Percentiles rank a stretch among this genome's conserved stretches.
phyloP scores from a whole-genome alignment of 2,329 filamentous ascomycete species.

The Aspergillus carbonarius region DNA sequence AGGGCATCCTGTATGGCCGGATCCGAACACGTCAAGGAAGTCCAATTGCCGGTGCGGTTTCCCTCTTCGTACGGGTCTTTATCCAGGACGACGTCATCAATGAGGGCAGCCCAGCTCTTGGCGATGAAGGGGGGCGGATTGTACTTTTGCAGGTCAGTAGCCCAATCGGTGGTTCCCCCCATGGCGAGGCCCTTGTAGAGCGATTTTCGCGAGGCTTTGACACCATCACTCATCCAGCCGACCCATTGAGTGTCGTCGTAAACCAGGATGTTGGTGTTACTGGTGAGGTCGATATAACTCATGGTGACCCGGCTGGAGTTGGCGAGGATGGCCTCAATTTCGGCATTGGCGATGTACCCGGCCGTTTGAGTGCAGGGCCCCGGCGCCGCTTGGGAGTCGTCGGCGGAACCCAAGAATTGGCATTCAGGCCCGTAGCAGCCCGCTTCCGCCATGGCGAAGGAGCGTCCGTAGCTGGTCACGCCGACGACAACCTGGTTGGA shows the following conservation, averaged over 20 bases:
- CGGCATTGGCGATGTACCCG: constrained; percentile 8
- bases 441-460: constrained; percentile 1
- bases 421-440: constrained; percentile 5
- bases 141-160: constrained; percentile 28
- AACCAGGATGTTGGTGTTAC: constrained; percentile 5
- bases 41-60: constrained; percentile 8
- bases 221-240: constrained; percentile 5
- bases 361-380: constrained; percentile 8
- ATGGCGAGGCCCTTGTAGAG: constrained; percentile 26
- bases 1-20: constrained; percentile 5
- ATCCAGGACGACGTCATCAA: constrained; percentile 2
- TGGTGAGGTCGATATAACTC: neutral
- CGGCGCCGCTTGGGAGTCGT: neutral
- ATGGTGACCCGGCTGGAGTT: neutral
- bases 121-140: neutral
- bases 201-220: neutral
- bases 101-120: constrained; percentile 4
- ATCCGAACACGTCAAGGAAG: constrained; percentile 4
- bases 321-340: constrained; percentile 9
- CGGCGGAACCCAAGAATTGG: neutral
- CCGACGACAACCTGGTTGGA: constrained; percentile 4
- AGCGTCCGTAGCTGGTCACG: constrained; percentile 5
- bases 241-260: constrained; percentile 7
- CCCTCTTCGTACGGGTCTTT: constrained; percentile 1
- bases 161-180: constrained; percentile 35